Conservation (phyloP, 2,329 filamentous ascomycete species). For the Ophiocordyceps robertsii region DNA sequence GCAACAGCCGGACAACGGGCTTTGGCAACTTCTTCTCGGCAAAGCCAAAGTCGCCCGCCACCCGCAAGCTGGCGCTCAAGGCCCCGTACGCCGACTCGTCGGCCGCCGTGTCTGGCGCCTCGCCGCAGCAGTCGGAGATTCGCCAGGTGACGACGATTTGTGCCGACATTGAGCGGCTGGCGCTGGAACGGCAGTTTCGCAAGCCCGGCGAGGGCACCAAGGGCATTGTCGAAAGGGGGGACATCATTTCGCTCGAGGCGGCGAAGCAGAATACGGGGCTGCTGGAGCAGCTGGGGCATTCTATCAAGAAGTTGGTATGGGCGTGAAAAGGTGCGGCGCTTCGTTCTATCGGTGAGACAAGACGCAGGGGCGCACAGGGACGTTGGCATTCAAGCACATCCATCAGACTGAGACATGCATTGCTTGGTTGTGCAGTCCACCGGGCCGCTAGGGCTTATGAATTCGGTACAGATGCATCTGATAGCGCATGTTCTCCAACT, state of each 20-base stretch:
- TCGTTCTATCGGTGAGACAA: no score
- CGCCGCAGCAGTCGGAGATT: conserved; percentile 34
- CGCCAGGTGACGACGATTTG: conserved; percentile 53
- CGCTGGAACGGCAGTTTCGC: conserved; percentile 32
- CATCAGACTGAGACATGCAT: not conserved
- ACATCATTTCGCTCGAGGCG: conserved; percentile 74
- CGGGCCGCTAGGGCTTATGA: conserved; percentile 6
- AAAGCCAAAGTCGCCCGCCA: conserved; percentile 17
- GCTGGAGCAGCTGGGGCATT: conserved; percentile 77
- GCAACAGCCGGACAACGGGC: conserved; percentile 15
- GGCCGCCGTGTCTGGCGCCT: conserved; percentile 35
- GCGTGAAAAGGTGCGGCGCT: conserved; percentile 18
- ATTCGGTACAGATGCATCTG: conserved; percentile 71
- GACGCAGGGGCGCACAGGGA: no score
- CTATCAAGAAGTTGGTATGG: conserved; percentile 91
- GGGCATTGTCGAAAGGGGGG: conserved; percentile 39
- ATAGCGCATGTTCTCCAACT: conserved; percentile 88
- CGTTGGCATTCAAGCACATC: no score
- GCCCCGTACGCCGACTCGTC: conserved; percentile 40
- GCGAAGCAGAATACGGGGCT: conserved; percentile 79
- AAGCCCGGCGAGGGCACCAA: conserved; percentile 27
- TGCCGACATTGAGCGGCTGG: conserved; percentile 60
- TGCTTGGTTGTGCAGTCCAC: not conserved
- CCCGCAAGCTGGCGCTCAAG: conserved; percentile 39
- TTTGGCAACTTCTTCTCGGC: conserved; percentile 29